Evolutionary conservation across 495 filamentous ascomycete species (phyloP), one percentile per base, ranked within the genome.

Genomic region (Aspergillus homomorphus): DNA sequence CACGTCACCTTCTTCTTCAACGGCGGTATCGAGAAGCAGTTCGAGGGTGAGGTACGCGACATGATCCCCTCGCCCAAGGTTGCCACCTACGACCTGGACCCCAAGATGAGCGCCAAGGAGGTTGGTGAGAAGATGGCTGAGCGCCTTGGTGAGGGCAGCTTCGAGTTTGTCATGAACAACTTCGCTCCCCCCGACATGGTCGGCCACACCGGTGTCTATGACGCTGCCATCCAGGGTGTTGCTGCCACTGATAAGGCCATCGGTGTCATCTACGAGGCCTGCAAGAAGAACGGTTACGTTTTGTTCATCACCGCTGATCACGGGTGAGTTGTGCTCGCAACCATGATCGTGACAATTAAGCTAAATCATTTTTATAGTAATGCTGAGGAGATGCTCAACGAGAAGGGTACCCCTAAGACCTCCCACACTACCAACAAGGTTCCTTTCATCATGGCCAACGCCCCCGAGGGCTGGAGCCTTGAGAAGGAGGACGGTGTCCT

Each of bases 1-100:
- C 94, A 98, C 80, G 94, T 98, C 54, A 97, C 92, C 58, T 97
- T 97, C 84, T 97, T 97, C 84, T 98, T 98, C 87, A 98, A 98
- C 79, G 94, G 94, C 51, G 95, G 94, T 67, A 88, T 96, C 44
- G 94, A 98, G 83, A 95, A 96, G 81, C 89, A 89, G 61, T 98
- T 96, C 80, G 86, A 89, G 18, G 86, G 89, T 42, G 94, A 98
- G 76, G 84, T 87, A 43, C 87, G 94, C 54, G 87, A 90, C 53
- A 83, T 91, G 80, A 85, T 91, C 58, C 71, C 84, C 26, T 85
- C 82, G 2, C 88, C 88, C 51, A 80, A 82, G 68, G 94, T 98
- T 42, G 83, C 94, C n/a, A 98, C 94, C 33, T 98, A 98, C 76
- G 94, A 98, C 74, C 81, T 89, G 64, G 84, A 96, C 23, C 94